Evolutionary conservation across 352 stramenopile species (phyloP).

Genomic region (Phytophthora melonis): DNA sequence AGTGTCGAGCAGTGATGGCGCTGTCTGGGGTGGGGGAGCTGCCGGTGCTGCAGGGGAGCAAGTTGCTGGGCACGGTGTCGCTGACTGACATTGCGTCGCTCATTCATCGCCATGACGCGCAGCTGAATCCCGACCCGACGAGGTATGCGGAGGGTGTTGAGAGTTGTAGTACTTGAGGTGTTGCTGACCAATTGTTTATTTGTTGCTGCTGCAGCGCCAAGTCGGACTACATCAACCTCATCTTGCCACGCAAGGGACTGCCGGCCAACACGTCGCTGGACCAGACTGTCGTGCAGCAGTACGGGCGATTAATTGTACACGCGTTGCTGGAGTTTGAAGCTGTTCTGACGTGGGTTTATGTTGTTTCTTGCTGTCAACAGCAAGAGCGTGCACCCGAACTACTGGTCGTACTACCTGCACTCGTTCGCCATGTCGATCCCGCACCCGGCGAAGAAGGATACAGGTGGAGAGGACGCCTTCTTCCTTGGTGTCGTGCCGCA

Average conservation of each 20-base stretch:
- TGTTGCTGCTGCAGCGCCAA: constrained; percentile 70
- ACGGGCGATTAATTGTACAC: constrained; percentile 9
- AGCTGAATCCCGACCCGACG: constrained; percentile 54
- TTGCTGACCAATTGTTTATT: background rate
- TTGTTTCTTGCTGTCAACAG: constrained; percentile 17
- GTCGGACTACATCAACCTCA: constrained; percentile 91
- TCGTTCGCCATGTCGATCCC: constrained; percentile 83
- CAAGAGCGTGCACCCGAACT: constrained; percentile 41
- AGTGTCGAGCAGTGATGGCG: constrained; percentile 85
- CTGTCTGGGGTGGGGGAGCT: constrained; percentile 74
- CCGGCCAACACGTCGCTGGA: constrained; percentile 76
- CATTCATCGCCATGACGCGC: constrained; percentile 69
- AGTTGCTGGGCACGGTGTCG: constrained; percentile 81
- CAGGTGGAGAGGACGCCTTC: constrained; percentile 93
- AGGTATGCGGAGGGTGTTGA: constrained; percentile 38
- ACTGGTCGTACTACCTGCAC: constrained; percentile 74
- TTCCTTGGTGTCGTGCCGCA: constrained; percentile 87
- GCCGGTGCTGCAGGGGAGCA: constrained; percentile 71
- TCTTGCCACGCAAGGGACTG: constrained; percentile 82
- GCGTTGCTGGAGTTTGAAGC: background rate
- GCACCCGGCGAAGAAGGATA: constrained; percentile 76
- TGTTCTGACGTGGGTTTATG: constrained; percentile 17
- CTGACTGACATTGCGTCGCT: constrained; percentile 81
- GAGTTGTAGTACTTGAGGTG: background rate
- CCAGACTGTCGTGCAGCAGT: constrained; percentile 49